Conservation (phyloP, 768 basidiomycete genomes). For the Pleurotus tuoliensis region DNA sequence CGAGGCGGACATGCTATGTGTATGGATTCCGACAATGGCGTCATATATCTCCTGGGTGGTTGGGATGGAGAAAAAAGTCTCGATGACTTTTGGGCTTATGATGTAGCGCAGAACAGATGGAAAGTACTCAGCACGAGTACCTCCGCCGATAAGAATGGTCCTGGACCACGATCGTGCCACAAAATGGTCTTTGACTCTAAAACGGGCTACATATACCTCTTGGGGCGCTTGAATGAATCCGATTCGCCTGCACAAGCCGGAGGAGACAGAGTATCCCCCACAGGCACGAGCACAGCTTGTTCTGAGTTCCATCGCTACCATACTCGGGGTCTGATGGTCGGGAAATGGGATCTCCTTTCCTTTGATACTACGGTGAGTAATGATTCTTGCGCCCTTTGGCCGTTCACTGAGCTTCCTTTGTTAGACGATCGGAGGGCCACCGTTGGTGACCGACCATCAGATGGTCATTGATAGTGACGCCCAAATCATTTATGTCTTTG, state of each 20-base stretch:
- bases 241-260: constrained; percentile 26
- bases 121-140: constrained; percentile 52
- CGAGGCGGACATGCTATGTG: constrained; percentile 85
- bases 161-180: constrained; percentile 71
- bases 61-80: constrained; percentile 72
- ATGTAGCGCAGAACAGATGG: constrained; percentile 59
- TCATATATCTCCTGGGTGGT: constrained; percentile 76
- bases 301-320: constrained; percentile 80
- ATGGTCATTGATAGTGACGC: constrained; percentile 72
- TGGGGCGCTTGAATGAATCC: constrained; percentile 64
- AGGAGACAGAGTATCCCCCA: constrained; percentile 5
- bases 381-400: not conserved
- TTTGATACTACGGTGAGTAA: constrained; percentile 60
- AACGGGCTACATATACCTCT: constrained; percentile 65
- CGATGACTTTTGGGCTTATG: constrained; percentile 79
- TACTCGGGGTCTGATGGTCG: constrained; percentile 54
- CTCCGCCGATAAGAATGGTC: constrained; percentile 56
- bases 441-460: constrained; percentile 76
- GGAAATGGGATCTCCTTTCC: constrained; percentile 70
- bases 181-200: constrained; percentile 79
- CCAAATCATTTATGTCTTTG: constrained; percentile 73
- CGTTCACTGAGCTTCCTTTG: not conserved
- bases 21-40: constrained; percentile 56
- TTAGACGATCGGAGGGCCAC: constrained; percentile 65
- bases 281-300: constrained; percentile 32